Conservation (phyloP, 2,329 filamentous ascomycete species). For the Ceratocystis smalleyi region DNA sequence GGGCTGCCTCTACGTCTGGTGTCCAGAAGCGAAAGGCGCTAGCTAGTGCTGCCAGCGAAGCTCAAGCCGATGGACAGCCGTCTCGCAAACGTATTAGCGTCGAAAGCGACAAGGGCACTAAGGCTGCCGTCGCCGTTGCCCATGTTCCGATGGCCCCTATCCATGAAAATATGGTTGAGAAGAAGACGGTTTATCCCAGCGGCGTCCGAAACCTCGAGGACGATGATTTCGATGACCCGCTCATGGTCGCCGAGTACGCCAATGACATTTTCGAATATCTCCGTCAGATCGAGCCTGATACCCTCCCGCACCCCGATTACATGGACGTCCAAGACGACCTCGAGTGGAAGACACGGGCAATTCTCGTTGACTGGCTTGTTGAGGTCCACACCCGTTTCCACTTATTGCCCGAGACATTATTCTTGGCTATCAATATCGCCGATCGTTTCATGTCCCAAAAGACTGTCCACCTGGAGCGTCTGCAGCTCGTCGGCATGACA, state of each 20-base stretch:
- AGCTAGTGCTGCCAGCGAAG: conserved; percentile 23
- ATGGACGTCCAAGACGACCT: conserved; percentile 90
- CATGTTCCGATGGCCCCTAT: conserved; percentile 18
- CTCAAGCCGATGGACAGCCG: conserved; percentile 30
- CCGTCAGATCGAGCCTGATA: conserved; percentile 63
- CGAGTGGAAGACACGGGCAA: conserved; percentile 97
- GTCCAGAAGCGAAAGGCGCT: conserved; percentile 54
- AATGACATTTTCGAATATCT: conserved; percentile 96
- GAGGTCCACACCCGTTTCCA: conserved; percentile 97
- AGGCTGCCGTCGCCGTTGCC: conserved; percentile 13
- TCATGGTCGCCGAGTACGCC: conserved; percentile 97
- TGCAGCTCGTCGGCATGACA: conserved; percentile 92
- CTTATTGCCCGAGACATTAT: conserved; percentile 86
- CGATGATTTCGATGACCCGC: conserved; percentile 81
- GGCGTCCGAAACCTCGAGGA: conserved; percentile 55
- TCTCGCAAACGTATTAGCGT: conserved; percentile 37
- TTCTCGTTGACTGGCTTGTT: conserved; percentile 94
- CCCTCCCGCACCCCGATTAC: conserved; percentile 77
- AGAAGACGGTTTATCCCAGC: conserved; percentile 19
- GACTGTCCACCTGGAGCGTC: conserved; percentile 85
- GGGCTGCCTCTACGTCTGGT: conserved; percentile 56
- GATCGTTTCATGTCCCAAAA: conserved; percentile 93
- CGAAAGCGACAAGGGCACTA: conserved; percentile 35
- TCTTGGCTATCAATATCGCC: conserved; percentile 94
- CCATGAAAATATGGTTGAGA: conserved; percentile 20